phyloP scores from a whole-genome alignment of 1,284 basidiomycete genomes.

The Ceratobasidium sp. region DNA sequence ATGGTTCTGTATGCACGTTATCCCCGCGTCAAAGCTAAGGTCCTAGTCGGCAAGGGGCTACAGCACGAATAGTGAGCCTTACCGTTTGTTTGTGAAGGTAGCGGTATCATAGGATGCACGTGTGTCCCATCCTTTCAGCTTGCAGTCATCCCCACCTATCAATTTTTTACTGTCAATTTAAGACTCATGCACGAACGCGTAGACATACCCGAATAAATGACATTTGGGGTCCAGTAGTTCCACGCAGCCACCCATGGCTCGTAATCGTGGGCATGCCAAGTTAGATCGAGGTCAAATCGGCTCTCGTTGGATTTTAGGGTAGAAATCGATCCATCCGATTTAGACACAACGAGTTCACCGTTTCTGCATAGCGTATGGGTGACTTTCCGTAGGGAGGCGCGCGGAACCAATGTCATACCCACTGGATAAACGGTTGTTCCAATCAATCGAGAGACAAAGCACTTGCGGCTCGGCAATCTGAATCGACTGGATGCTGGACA shows the following conservation, averaged over 20 bases:
- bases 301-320: constrained; percentile 59
- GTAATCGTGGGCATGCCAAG: constrained; percentile 90
- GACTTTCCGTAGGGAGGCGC: constrained; percentile 7
- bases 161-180: not conserved
- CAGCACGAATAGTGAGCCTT: constrained; percentile 35
- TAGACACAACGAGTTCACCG: constrained; percentile 74
- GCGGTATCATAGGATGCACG: constrained; percentile 69
- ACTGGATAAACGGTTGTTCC: constrained; percentile 69
- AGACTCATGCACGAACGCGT: not conserved
- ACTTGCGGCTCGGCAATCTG: constrained; percentile 63
- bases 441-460: constrained; percentile 87
- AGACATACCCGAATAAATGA: constrained; percentile 80
- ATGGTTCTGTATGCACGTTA: constrained; percentile 89
- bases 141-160: constrained; percentile 91
- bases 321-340: constrained; percentile 77
- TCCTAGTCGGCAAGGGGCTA: not conserved
- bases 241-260: constrained; percentile 96
- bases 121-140: constrained; percentile 90
- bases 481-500: constrained; percentile 60
- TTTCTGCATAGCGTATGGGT: constrained; percentile 21
- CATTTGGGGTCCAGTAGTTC: constrained; percentile 79
- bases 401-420: constrained; percentile 3
- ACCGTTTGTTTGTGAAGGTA: constrained; percentile 78
- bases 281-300: constrained; percentile 55
- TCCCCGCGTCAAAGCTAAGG: constrained; percentile 85